Base-by-base conservation (phyloP, 148 eudicot species). In the Cornus florida region DNA sequence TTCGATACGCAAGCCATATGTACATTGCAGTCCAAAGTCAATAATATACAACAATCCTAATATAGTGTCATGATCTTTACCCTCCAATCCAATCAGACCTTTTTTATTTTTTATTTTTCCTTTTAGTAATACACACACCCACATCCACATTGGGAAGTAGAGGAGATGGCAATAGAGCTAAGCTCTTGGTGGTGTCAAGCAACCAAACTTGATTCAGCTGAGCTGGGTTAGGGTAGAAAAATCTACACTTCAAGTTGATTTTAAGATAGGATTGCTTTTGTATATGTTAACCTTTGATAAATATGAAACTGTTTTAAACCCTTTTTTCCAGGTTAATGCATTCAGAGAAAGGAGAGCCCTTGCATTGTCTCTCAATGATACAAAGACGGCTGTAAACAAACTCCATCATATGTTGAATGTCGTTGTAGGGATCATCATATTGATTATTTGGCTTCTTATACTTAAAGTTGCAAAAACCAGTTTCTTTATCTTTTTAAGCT, bases 321-420 rank as follows among this genome's bases (percentile, higher is more conserved):
- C 24, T 22, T 33, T 31, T 57, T 73, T 69, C 12, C 85, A 94
- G 98, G 92, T 94, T 8, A 87, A 88, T 70, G 94, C 89, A 77
- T 94, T 90, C 68, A 83, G 90, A 77, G 98, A 94, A 81, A 81
- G 93, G 35, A 84, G 94, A 77, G 96, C 98, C 24, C 93, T 94
- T 69, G 92, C 98, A 28, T 87, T 92, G 53, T 94, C 98, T 24
- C 90, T 94, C 32, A 87, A 91, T 41, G 94, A 94, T 75, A 94
- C 98, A 57, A 94, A 94, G 85, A 90, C 94, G n/a, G 97, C 97
- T 0, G 92, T 94, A 35, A 88, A 89, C 87, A 91, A 88, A 77
- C 90, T 94, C 77, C 96, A 94, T 81, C 89, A 86, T 4, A 83
- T 92, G 84, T 82, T 87, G 77, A 90, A 89, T 67, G 83, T 87